These are phyloP conservation scores for Cercospora sp. DNA, from an alignment of 2,329 filamentous ascomycete genomes.

Conservation along the genomic window DNA sequence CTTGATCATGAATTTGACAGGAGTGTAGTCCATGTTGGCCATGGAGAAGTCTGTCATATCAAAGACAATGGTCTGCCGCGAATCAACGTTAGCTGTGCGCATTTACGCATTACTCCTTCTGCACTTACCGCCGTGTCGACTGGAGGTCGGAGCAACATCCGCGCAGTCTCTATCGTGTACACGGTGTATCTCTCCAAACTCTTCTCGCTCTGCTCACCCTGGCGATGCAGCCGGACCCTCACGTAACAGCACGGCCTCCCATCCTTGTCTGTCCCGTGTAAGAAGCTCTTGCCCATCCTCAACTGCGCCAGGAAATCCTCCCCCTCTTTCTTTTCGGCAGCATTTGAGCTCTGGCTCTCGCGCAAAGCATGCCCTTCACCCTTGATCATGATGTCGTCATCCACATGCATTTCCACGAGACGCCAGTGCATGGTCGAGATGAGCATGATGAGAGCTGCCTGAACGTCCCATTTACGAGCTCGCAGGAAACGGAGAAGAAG, in stretches of 20 bases:
- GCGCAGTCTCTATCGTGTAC: conserved; percentile 90
- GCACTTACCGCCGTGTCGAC: conserved; percentile 85
- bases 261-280: conserved; percentile 82
- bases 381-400: conserved; percentile 78
- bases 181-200: conserved; percentile 88
- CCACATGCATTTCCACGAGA: conserved; percentile 76
- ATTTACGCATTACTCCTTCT: neutral
- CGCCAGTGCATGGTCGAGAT: conserved; percentile 94
- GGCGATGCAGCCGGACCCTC: conserved; percentile 75
- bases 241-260: conserved; percentile 87
- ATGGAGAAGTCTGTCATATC: conserved; percentile 94
- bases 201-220: conserved; percentile 78
- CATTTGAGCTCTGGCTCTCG: conserved; percentile 60
- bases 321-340: conserved; percentile 64
- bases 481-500: conserved; percentile 78
- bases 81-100: neutral
- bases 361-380: conserved; percentile 70
- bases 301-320: conserved; percentile 81
- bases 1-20: conserved; percentile 99
- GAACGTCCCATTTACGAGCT: conserved; percentile 93
- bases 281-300: conserved; percentile 86
- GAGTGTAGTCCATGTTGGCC: conserved; percentile 97
- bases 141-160: conserved; percentile 74
- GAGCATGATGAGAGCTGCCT: conserved; percentile 90
- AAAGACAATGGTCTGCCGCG: conserved; percentile 76